Evolutionary conservation across 1,139 yeast genomes (phyloP).

Genomic region (Yamadazyma epiphylla): DNA sequence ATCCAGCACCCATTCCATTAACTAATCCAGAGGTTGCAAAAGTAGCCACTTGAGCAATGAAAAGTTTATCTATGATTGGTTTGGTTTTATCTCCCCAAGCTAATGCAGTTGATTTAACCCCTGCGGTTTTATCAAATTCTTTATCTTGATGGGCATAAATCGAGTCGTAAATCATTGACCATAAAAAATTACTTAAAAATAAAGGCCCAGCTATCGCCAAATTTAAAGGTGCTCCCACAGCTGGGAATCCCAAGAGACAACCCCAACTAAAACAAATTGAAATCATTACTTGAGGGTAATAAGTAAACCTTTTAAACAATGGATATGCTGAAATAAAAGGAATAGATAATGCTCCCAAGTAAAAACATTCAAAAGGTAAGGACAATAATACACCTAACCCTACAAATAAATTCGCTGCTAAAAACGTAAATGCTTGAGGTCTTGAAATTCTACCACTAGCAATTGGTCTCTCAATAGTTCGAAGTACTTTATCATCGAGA

Average conservation of each 20-base stretch:
- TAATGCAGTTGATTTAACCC: constrained; percentile 91
- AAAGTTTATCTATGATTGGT: constrained; percentile 58
- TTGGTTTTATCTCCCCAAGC: constrained; percentile 85
- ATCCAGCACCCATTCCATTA: constrained; percentile 86
- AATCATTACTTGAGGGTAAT: constrained; percentile 86
- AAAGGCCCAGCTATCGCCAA: constrained; percentile 75
- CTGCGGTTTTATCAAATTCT: constrained; percentile 78
- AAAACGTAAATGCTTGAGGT: constrained; percentile 68
- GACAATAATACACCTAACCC: constrained; percentile 72
- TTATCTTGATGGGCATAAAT: constrained; percentile 98
- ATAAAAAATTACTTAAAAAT: constrained; percentile 71
- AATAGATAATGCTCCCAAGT: constrained; percentile 76
- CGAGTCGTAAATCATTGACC: constrained; percentile 97
- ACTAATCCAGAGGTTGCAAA: constrained; percentile 72
- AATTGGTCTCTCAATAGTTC: constrained; percentile 87
- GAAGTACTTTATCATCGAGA: constrained; percentile 76
- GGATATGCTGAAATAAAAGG: constrained; percentile 87
- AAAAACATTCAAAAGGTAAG: constrained; percentile 78
- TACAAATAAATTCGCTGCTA: constrained; percentile 71
- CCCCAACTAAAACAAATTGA: constrained; percentile 95
- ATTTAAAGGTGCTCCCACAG: constrained; percentile 78
- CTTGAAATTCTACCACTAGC: constrained; percentile 80
- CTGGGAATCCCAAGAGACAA: constrained; percentile 89
- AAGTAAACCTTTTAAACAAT: constrained; percentile 86
- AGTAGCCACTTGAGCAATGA: constrained; percentile 63